Evolutionary conservation across 164 flowering plant genomes (phyloP), one percentile per base, ranked within the genome.

Genomic region (Tinospora cordifolia): DNA sequence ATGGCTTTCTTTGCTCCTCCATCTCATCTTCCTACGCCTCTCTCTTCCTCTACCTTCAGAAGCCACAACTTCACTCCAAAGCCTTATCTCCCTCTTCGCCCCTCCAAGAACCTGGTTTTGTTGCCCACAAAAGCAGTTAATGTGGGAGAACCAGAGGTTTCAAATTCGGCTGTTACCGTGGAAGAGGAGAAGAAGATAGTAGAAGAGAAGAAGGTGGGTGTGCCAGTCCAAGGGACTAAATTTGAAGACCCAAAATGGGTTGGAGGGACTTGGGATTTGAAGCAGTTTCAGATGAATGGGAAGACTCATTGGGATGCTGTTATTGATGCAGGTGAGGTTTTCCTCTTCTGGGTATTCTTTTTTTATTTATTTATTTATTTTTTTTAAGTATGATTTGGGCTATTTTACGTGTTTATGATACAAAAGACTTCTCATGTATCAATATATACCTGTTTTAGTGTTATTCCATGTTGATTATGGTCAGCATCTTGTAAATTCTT

Each of bases 231-330:
- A 40, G 62, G 39, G 22, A 71, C 34, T 19, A 79, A 77, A 38
- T 92, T 87, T 74, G 79, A 75, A 78, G 84, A 94, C 62, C 83
- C 86, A 15, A 89, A 74, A 75, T 94, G 99, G 98, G 85, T 88
- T 47, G 80, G 71, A 39, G 97, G 97, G 72, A 92, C 97, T 73
- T 94, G 97, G 99, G 97, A 92, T 70, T 78, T 94, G 88, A 86
- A 79, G 69, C 93, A 85, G 88, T 90, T 94, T 77, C 71, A 65
- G 76, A 92, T 89, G 74, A 82, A 84, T 78, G 96, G 91, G 17
- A 77, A 74, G 19, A 85, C 96, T 40, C 78, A 92, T 78, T 94
- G 97, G 98, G 98, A 92, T 87, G 88, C 92, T 67, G 90, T 90
- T 54, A 90, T 90, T 83, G 97, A 90, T 81, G 96, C 98, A 76